Base-by-base conservation (phyloP, 2,329 filamentous ascomycete genomes). In the Conoideocrella luteorostrata region DNA sequence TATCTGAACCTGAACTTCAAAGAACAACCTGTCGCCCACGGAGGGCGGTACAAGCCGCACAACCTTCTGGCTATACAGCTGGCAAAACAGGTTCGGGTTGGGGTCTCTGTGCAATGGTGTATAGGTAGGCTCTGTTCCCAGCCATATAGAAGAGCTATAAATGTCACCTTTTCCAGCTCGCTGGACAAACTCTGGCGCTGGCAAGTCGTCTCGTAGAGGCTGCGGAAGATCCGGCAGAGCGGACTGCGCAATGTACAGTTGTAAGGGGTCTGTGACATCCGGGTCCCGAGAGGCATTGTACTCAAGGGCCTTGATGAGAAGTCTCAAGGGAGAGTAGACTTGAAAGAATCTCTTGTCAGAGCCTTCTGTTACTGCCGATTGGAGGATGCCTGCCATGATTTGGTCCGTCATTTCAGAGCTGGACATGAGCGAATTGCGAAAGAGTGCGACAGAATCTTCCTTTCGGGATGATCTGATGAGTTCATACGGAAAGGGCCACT, bases 21-120 rank as follows among this genome's bases (percentile, higher is more conserved):
- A 69, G 59, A 89, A 95, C 2, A 95, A 59, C 1, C 55, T 63
- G 37, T 75, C 67, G 1, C 93, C 93, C 3, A 70, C 56, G 0
- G 64, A 57, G 0, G 89, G 88, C 4, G 72, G 66, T 46, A 91
- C 71, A 11, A 96, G 60, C n/a, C 89, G 74, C 13, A 96, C 70
- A 0, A 68, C 60, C 63, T 98, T 98, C 41, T 59, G 64, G 4
- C 87, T 80, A 13, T 78, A 79, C 11, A 97, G 63, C 63, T 98
- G 93, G 36, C 87, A 79, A 60, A 97, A 95, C 0, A 96, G 56
- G 58, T 98, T 98, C 0, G 88, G 88, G 56, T 97, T 97, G 1
- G 93, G 93, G 56, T 98, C 93, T 43, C 86, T 79, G 63, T 98
- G 93, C 3, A 95, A 70, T 4, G 93, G 89, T 1, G 93, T 96